Base-by-base conservation (phyloP, 768 basidiomycete species). In the Daedaleopsis sinensis region DNA sequence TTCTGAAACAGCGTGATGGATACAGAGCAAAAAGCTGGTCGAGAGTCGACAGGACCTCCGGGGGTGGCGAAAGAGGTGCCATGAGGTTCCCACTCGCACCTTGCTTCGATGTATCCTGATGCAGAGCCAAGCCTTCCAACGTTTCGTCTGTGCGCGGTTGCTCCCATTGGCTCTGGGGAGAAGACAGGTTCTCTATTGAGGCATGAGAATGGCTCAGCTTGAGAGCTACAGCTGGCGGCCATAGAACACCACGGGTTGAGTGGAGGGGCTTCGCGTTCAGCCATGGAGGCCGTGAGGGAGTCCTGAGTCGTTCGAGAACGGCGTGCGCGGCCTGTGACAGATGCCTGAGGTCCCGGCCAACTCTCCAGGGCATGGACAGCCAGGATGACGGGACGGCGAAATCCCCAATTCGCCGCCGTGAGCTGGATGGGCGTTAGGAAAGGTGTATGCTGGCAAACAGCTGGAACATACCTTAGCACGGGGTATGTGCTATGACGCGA, bases 331-430 rank as follows among this genome's bases (percentile, higher is more conserved):
- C 74, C 64, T 76, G 78, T 66, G 80, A 77, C 73, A 83, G 73
- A 76, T 79, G 79, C 74, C 82, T 83, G 77, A 76, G 79, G 74
- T 79, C 75, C 76, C 81, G 77, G 70, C 79, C 74, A 71, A 77
- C 80, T 77, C 82, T 83, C 84, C 82, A 84, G 76, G 86, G 87
- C 88, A 90, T 90, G 84, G 84, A 86, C 86, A 84, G 82, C 79
- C 80, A 79, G 80, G 68, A 66, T 59, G 73, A 64, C 68, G 66
- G 70, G 67, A 58, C 68, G 73, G 69, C 68, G 65, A 69, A 68
- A 74, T 67, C 70, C 70, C 70, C 70, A 70, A 70, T 70, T 74
- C 75, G 72, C 62, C 62, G 62, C 74, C 72, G 74, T 74, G 72
- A 65, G 68, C 70, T 76, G 65, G 53, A 63, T 58, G 52, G 35